Evolutionary conservation across 306 rosid species (phyloP), one percentile per base, ranked within the genome.

Genomic region (Castanea crenata): DNA sequence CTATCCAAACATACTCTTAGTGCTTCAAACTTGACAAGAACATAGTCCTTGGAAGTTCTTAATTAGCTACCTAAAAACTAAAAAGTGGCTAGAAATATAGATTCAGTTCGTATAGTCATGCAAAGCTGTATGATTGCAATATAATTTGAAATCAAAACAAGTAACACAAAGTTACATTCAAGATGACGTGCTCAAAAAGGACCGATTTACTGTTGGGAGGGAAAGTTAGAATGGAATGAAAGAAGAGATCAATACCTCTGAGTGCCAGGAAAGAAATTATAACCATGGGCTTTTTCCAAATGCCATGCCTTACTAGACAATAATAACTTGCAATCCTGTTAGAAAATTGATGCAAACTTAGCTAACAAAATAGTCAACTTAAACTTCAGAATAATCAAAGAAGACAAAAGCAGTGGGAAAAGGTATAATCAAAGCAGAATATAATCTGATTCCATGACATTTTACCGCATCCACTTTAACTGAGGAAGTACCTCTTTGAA

Each of bases 201-300:
- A 67, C 1, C 27, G 14, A 19, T 35, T 19, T 3, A 2, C n/a
- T 19, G 9, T 32, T 67, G 15, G 51, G 15, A 3, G 71, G 21
- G 72, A 14, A 20, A 34, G 38, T 32, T 38, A 11, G 23, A 65
- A 32, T 8, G 76, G 65, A 65, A 23, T 23, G 32, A 58, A 74
- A 41, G 46, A 41, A 79, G 38, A 18, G 59, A 80, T 55, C 74
- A 63, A 51, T 83, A 93, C 98, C 97, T 93, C 76, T 87, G 92
- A 71, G 97, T 91, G 74, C 92, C 98, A 13, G 98, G 98, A 79
- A 90, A 91, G 80, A 93, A 93, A 78, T 93, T 93, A 81, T 86
- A 93, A 76, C 92, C 97, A 71, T 89, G 97, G 74, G 97, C 97
- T 82, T 93, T 93, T 57, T 89, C 92, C 91, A 93, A 89, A 79